Base-by-base conservation (phyloP, 345 rosid genomes). In the Zanthoxylum bungeanum region DNA sequence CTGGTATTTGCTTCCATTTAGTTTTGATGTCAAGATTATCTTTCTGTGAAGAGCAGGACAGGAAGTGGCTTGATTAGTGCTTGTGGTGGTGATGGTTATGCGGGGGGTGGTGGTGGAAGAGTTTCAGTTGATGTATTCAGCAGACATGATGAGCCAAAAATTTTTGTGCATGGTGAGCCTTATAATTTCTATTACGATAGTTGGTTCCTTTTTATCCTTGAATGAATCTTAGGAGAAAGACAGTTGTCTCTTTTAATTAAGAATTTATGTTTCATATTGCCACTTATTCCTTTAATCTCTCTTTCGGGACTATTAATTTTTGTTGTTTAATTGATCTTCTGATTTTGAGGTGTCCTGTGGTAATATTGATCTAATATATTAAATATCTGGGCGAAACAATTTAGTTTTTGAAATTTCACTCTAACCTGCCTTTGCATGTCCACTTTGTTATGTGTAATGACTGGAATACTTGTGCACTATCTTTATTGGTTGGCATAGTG, bases 61-160 rank as follows among this genome's bases (percentile, higher is more conserved):
- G 99, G 99, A 84, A 69, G 77, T 88, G 99, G 99, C 69, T 71
- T 66, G 81, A 87, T 96, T 68, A 96, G 97, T 79, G 97, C 99
- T 21, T 88, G 97, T 78, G 99, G 99, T 60, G 99, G 99, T 69
- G 78, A 83, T 82, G 99, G 99, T 77, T 93, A 84, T 82, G 98
- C 83, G 62, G 99, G 98, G 73, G 99, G 99, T 28, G 98, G 99
- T 44, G 99, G 99, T 67, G 99, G 99, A 76, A 91, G 99, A 89
- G 85, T 93, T 80, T 80, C 99, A 34, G 95, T 96, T 49, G 83
- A 96, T 73, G 75, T 96, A 76, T 96, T 89, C 80, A 96, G 98
- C 80, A 85, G 99, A 87, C 99, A 93, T 73, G 96, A 88, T 81
- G 95, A 89, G 64, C 99, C 98, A 28, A 84, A 75, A 75, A 86